Evolutionary conservation across 768 basidiomycete species (phyloP).

Genomic region (Daedaleopsis nitida): DNA sequence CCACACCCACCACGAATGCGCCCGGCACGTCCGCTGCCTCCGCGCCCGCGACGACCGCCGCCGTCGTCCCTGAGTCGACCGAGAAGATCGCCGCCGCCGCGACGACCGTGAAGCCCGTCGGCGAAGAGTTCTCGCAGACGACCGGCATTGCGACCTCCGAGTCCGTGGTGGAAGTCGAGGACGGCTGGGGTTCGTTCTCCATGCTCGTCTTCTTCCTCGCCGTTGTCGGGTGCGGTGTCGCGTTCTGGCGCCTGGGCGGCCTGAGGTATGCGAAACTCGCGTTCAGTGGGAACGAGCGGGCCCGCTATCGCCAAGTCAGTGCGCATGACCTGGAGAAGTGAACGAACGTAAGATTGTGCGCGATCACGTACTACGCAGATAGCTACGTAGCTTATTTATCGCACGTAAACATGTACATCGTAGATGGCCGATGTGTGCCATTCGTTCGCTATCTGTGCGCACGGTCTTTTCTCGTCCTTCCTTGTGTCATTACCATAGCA

Average conservation of each 20-base stretch:
- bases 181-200: slow-evolving; percentile 26
- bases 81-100: slow-evolving; percentile 17
- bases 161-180: slow-evolving; percentile 7
- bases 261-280: slow-evolving; percentile 45
- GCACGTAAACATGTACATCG: neutral
- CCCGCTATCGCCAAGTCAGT: slow-evolving; percentile 21
- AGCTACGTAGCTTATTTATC: too few relatives aligned
- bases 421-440: too few relatives aligned
- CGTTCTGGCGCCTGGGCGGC: slow-evolving; percentile 54
- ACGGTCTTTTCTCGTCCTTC: neutral
- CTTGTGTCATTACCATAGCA: neutral
- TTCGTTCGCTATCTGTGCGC: too few relatives aligned
- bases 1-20: neutral
- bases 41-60: slow-evolving; percentile 2
- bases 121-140: slow-evolving; percentile 19
- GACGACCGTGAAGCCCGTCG: slow-evolving; percentile 23
- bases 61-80: slow-evolving; percentile 11
- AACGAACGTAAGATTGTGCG: neutral
- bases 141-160: slow-evolving; percentile 13
- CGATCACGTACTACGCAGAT: neutral
- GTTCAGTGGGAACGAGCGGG: slow-evolving; percentile 32
- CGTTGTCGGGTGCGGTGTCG: slow-evolving; percentile 44
- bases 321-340: slow-evolving; percentile 18
- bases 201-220: slow-evolving; percentile 35
- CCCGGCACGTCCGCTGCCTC: slow-evolving; percentile 6